Evolutionary conservation across 805 yeast species (phyloP).

Genomic region (Candida krabiensis): DNA sequence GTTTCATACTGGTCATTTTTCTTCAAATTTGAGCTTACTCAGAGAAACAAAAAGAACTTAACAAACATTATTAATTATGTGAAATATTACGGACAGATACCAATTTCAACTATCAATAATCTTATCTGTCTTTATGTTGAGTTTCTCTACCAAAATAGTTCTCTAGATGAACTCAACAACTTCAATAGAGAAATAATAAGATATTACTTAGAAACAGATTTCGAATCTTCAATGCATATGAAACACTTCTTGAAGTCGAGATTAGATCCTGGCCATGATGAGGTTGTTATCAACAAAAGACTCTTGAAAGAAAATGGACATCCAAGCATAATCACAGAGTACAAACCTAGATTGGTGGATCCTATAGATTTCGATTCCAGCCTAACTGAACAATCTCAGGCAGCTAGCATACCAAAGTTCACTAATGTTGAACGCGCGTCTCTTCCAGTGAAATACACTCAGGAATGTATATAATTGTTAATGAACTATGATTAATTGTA

Average conservation of each 20-base stretch:
- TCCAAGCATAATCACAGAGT: conserved; percentile 36
- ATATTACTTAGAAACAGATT: conserved; percentile 31
- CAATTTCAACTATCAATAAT: conserved; percentile 47
- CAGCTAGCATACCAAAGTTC: conserved; percentile 52
- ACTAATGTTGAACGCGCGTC: conserved; percentile 65
- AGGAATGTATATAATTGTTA: conserved; percentile 17
- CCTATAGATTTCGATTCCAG: conserved; percentile 30
- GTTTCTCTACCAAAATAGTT: conserved; percentile 33
- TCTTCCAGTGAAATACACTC: conserved; percentile 42
- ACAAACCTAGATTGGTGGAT: conserved; percentile 45
- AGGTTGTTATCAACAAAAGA: conserved; percentile 28
- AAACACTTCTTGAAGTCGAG: conserved; percentile 34
- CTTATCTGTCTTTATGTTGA: conserved; percentile 39
- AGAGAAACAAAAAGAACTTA: conserved; percentile 45
- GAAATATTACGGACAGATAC: conserved; percentile 45
- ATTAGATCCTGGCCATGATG: conserved; percentile 28
- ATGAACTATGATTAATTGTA: neutral
- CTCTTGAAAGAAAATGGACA: conserved; percentile 36
- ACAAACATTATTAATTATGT: conserved; percentile 45
- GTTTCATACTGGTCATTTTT: conserved; percentile 56
- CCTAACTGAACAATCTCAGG: conserved; percentile 13
- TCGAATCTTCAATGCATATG: conserved; percentile 32
- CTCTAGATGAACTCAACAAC: conserved; percentile 20
- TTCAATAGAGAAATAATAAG: conserved; percentile 25
- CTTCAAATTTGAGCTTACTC: conserved; percentile 51